Conservation (phyloP, 371 early-diverging fungal genomes). For the Syncephalastrum monosporum region DNA sequence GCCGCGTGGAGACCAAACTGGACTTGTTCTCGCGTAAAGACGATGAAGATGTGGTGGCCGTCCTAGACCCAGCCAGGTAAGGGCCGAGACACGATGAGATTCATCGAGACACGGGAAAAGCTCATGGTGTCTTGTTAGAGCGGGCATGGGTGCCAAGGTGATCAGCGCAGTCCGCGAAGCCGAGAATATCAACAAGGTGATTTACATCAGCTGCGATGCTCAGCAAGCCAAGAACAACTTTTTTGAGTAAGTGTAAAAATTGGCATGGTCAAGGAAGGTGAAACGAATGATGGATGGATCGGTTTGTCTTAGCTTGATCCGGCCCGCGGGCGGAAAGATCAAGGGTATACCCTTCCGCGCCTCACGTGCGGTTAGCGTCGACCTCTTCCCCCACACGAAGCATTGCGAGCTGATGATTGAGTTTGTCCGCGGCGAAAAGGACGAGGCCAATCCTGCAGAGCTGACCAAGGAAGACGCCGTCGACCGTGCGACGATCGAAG, state of each 20-base stretch:
- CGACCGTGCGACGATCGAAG: too few relatives aligned
- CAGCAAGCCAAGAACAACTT: slow-evolving; percentile 61
- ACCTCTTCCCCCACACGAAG: slow-evolving; percentile 79
- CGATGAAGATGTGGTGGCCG: slow-evolving; percentile 42
- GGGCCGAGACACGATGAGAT: background rate
- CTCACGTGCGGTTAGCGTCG: slow-evolving; percentile 57
- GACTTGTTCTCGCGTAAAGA: slow-evolving; percentile 27
- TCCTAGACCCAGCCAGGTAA: slow-evolving; percentile 78
- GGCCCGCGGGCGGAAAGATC: slow-evolving; percentile 56
- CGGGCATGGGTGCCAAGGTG: slow-evolving; percentile 58
- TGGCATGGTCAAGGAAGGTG: background rate
- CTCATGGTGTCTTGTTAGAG: slow-evolving; percentile 5
- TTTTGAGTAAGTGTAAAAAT: slow-evolving; percentile 43
- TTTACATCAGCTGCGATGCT: slow-evolving; percentile 74
- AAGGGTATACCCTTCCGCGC: slow-evolving; percentile 57
- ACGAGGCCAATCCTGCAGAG: too few relatives aligned
- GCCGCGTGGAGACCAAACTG: slow-evolving; percentile 63
- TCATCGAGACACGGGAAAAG: too few relatives aligned
- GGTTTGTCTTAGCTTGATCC: slow-evolving; percentile 27
- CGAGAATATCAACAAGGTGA: slow-evolving; percentile 49
- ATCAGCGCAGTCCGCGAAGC: slow-evolving; percentile 61
- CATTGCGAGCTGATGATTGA: slow-evolving; percentile 67
- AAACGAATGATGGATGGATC: background rate
- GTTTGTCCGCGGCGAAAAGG: slow-evolving; percentile 30
- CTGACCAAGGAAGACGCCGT: too few relatives aligned